Conservation (phyloP, 2,329 filamentous ascomycete genomes). For the Venturia pyrina region DNA sequence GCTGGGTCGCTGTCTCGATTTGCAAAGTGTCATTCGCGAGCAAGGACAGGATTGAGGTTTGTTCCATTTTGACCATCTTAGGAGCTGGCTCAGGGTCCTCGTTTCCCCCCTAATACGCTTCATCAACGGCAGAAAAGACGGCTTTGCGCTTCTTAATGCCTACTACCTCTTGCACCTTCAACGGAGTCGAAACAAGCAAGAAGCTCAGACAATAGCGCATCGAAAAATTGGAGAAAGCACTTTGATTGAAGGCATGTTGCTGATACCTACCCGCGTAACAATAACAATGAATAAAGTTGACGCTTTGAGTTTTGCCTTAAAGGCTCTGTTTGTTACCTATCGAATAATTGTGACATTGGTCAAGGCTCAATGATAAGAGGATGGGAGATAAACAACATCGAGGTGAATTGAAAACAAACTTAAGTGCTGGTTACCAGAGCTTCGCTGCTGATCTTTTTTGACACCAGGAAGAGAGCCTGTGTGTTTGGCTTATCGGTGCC, state of each 20-base stretch:
- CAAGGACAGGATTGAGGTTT: not conserved
- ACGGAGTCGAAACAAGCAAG: too few relatives aligned
- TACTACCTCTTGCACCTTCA: not conserved
- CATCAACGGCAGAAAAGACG: not conserved
- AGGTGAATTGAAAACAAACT: too few relatives aligned
- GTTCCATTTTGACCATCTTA: not conserved
- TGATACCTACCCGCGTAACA: not conserved
- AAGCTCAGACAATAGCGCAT: not conserved
- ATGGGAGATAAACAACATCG: too few relatives aligned
- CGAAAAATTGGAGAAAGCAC: not conserved
- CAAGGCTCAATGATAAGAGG: too few relatives aligned
- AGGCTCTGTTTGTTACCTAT: not conserved
- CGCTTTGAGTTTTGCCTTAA: not conserved
- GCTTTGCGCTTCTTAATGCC: not conserved
- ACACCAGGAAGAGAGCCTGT: too few relatives aligned
- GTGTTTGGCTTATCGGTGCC: too few relatives aligned
- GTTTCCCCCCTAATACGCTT: not conserved
- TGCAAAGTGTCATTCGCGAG: not conserved
- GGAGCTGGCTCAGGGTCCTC: not conserved
- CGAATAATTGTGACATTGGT: not conserved
- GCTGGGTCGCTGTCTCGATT: not conserved
- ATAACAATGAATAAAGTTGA: not conserved
- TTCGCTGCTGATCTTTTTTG: too few relatives aligned
- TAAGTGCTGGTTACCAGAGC: too few relatives aligned
- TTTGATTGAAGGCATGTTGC: not conserved